phyloP scores from a whole-genome alignment of 2,329 filamentous ascomycete species.

The Phialemonium atrogriseum region DNA sequence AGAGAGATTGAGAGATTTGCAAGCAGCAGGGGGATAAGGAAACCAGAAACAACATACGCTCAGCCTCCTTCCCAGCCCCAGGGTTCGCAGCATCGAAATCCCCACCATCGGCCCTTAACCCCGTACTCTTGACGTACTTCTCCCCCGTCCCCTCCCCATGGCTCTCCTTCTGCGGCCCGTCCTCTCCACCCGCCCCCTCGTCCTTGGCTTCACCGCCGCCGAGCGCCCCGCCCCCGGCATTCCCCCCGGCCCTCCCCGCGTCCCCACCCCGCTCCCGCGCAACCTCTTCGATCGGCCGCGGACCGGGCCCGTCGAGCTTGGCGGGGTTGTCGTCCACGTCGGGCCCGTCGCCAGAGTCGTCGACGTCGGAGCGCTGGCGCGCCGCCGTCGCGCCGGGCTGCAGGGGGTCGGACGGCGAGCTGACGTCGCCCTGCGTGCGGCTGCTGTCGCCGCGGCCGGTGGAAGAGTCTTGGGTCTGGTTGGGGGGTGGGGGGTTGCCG shows the following conservation, averaged over 20 bases:
- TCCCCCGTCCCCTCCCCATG: constrained; percentile 43
- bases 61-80: constrained; percentile 58
- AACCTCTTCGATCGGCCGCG: constrained; percentile 29
- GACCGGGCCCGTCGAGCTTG: constrained; percentile 32
- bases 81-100: constrained; percentile 57
- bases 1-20: too few relatives aligned
- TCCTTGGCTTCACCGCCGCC: constrained; percentile 10
- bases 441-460: constrained; percentile 13
- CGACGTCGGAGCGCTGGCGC: constrained; percentile 24
- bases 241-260: constrained; percentile 13
- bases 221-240: constrained; percentile 1
- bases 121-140: constrained; percentile 47
- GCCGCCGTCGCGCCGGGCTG: constrained; percentile 19
- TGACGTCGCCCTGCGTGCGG: constrained; percentile 30
- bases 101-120: constrained; percentile 55
- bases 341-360: constrained; percentile 21
- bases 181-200: too few relatives aligned
- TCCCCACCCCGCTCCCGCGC: constrained; percentile 24
- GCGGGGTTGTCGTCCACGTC: constrained; percentile 23
- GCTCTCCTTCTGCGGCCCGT: constrained; percentile 20
- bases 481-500: constrained; percentile 4
- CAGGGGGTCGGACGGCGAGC: constrained; percentile 27
- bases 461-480: constrained; percentile 8
- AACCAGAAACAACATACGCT: constrained; percentile 54
- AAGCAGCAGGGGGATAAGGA: too few relatives aligned